Base-by-base conservation (phyloP, 495 filamentous ascomycete species). In the Pseudomonodictys pantanalensis region DNA sequence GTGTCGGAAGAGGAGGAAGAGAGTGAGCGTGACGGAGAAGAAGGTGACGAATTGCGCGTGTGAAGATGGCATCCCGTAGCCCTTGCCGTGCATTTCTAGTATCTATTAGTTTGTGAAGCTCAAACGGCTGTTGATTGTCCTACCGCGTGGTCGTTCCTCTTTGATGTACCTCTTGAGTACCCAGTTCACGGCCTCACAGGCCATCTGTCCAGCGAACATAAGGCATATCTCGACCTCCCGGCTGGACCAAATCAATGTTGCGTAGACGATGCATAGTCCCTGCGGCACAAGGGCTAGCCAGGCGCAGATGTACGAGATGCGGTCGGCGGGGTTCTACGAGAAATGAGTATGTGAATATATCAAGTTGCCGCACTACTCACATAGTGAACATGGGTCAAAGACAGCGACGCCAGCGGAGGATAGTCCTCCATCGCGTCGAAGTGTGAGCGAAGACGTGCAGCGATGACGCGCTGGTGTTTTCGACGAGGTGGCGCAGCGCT, bases 21-120 rank as follows among this genome's bases (percentile, higher is more conserved):
- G 77, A 15, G 83, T 75, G 23, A 96, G 71, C 66, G 87, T 90
- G 52, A 93, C 75, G 39, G 90, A 85, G 77, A 96, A 97, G 77
- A 89, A 99, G 9, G 85, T 78, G 45, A 89, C 86, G 70, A 96
- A 99, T 73, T 99, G 93, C 9, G 93, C 89, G 75, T 99, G 93
- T 24, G 91, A 96, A 43, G 87, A 91, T n/a, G 93, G 93, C 93
- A 99, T 99, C 62, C 93, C 93, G 68, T 97, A 99, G 58, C 93
- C 93, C 72, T 96, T 96, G 33, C 88, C 88, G 56, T 85, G 81
- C 80, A 89, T 88, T 74, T 88, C 87, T 88, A 41, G 4, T 2
- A 32, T 3, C 29, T 41, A 43, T 20, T 17, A 38, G 45, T 18
- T 52, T 51, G 17, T 53, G 35, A 43, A 44, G 8, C 22, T 42